Conservation (phyloP, 2,329 filamentous ascomycete genomes). For the Epichloe amarillans region DNA sequence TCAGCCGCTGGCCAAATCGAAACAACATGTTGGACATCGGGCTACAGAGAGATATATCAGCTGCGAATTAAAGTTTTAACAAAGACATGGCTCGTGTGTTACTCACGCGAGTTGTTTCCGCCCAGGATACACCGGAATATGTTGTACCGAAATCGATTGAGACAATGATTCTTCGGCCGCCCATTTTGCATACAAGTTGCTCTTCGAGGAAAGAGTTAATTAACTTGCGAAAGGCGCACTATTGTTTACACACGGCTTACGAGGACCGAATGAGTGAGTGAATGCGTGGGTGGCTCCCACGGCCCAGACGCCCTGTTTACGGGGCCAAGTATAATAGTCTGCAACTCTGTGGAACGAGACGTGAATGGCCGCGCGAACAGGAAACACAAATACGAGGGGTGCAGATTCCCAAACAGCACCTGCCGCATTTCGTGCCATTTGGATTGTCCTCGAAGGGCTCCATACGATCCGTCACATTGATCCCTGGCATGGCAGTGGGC, state of each 20-base stretch:
- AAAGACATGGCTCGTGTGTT: not conserved
- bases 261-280: too few species aligned
- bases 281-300: too few species aligned
- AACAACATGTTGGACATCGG: conserved; percentile 28
- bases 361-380: too few species aligned
- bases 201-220: not conserved
- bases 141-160: conserved; percentile 45
- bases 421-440: too few species aligned
- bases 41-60: conserved; percentile 8
- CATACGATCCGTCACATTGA: not conserved
- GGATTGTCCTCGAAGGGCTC: not conserved
- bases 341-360: too few species aligned
- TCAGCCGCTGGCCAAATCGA: conserved; percentile 29
- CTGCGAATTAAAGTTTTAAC: too few species aligned
- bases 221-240: too few species aligned
- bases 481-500: conserved; percentile 1
- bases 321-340: too few species aligned
- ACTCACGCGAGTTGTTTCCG: conserved; percentile 26
- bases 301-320: too few species aligned
- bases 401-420: too few species aligned
- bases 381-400: too few species aligned
- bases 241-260: too few species aligned
- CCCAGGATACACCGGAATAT: conserved; percentile 41
- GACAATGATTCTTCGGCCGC: conserved; percentile 30
- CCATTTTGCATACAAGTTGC: conserved; percentile 12